A percentile compares a stretch with the other conserved stretches of the same genome.
phyloP scores from a whole-genome alignment of 2,329 filamentous ascomycete genomes.

The Uncinocarpus reesii region DNA sequence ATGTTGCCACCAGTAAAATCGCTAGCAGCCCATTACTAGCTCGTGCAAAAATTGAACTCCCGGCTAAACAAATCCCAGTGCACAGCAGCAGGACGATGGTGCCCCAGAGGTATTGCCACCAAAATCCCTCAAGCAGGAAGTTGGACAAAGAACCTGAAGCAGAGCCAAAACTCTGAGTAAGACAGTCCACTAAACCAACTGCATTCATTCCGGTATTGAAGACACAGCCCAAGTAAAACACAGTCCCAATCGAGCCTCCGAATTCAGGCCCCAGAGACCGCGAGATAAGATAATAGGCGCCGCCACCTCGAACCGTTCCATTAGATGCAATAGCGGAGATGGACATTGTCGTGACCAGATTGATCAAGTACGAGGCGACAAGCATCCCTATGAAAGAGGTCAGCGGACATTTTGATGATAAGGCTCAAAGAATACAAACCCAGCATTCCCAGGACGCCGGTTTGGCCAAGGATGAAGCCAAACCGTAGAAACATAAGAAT shows the following conservation, averaged over 20 bases:
- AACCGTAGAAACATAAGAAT: constrained; percentile 91
- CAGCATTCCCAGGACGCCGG: constrained; percentile 68
- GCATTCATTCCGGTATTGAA: constrained; percentile 82
- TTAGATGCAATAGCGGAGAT: constrained; percentile 84
- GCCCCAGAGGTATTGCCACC: constrained; percentile 66
- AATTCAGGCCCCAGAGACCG: constrained; percentile 79
- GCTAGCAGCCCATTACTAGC: constrained; percentile 67
- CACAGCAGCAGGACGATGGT: constrained; percentile 62
- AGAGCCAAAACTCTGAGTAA: constrained; percentile 62
- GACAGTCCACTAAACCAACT: constrained; percentile 73
- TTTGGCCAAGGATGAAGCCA: constrained; percentile 70
- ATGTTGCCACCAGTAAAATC: constrained; percentile 60
- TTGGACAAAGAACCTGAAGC: constrained; percentile 47
- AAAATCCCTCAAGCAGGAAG: constrained; percentile 59
- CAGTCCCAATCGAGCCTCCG: constrained; percentile 73
- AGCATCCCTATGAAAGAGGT: constrained; percentile 50
- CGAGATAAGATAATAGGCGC: constrained; percentile 82
- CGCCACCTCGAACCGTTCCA: constrained; percentile 76
- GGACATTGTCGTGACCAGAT: constrained; percentile 75
- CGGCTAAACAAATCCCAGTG: constrained; percentile 65
- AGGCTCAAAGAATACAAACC: constrained; percentile 41
- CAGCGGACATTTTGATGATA: constrained; percentile 16
- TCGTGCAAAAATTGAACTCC: constrained; percentile 67
- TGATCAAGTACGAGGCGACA: constrained; percentile 63
- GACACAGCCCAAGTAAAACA: constrained; percentile 84